Conservation (phyloP, 2,329 filamentous ascomycete genomes). For the Trichoderma polysporum region DNA sequence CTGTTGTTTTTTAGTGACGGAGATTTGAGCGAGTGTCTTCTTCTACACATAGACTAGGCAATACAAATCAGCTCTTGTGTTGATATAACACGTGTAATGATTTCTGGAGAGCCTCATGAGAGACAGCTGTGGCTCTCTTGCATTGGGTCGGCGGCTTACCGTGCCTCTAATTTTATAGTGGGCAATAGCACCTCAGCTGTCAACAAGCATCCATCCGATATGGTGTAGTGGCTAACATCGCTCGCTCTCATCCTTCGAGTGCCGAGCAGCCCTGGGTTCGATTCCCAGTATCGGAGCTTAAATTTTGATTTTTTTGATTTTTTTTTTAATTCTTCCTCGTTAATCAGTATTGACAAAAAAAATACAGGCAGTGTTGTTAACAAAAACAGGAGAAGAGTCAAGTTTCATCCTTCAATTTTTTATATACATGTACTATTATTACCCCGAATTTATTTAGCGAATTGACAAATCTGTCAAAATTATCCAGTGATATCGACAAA, state of each 20-base stretch:
- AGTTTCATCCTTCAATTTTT: background rate
- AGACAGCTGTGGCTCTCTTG: background rate
- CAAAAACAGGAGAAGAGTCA: background rate
- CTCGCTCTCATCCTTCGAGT: constrained; percentile 27
- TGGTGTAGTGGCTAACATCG: constrained; percentile 41
- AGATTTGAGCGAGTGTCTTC: too few species aligned
- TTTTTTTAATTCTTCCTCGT: background rate
- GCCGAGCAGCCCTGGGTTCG: constrained; percentile 25
- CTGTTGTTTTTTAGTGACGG: background rate
- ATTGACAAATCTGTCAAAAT: background rate
- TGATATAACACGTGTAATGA: background rate
- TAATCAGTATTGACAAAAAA: too few species aligned
- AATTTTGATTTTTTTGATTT: background rate
- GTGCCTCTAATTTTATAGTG: background rate
- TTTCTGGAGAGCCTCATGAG: background rate
- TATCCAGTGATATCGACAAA: background rate
- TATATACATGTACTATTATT: background rate
- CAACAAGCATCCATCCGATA: constrained; percentile 29
- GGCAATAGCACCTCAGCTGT: background rate
- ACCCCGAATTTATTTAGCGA: background rate
- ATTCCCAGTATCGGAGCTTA: constrained; percentile 23
- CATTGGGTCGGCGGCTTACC: background rate
- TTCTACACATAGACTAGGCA: too few species aligned
- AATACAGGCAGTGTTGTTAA: too few species aligned
- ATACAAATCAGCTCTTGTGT: background rate